Conservation (phyloP, 2,329 filamentous ascomycete species). For the Shiraia bambusicola region DNA sequence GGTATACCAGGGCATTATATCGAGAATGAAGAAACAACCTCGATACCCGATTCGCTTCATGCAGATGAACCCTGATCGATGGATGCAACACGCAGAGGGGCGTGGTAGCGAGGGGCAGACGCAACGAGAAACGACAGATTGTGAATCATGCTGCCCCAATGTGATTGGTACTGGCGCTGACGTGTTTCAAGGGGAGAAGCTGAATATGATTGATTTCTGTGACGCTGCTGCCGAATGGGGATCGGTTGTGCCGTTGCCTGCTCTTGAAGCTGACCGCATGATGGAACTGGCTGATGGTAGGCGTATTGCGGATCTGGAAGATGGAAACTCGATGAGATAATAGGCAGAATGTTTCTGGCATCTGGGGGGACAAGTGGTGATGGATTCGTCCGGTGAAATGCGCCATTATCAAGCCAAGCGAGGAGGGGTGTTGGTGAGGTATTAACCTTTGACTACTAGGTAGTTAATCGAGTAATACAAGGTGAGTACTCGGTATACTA, state of each 20-base stretch:
- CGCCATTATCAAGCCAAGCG: no score
- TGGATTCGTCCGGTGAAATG: no score
- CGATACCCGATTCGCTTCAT: slow-evolving; percentile 22
- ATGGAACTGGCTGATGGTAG: slow-evolving; percentile 19
- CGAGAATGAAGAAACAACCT: slow-evolving; percentile 26
- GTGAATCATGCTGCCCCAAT: slow-evolving; percentile 7
- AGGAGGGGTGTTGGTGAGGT: no score
- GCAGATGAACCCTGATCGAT: slow-evolving; percentile 23
- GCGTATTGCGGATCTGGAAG: slow-evolving; percentile 15
- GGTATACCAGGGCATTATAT: slow-evolving; percentile 18
- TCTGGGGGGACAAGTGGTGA: no score
- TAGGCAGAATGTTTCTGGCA: no score
- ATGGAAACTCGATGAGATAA: background rate
- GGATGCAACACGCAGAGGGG: background rate
- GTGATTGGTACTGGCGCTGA: background rate
- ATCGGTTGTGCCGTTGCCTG: slow-evolving; percentile 24
- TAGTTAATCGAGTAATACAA: no score
- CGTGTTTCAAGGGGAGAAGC: slow-evolving; percentile 7
- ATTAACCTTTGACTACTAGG: no score
- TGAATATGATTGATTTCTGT: slow-evolving; percentile 25
- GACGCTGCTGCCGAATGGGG: slow-evolving; percentile 34
- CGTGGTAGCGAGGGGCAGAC: background rate
- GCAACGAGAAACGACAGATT: slow-evolving; percentile 13
- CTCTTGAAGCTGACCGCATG: slow-evolving; percentile 19
- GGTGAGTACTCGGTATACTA: no score